Conservation (phyloP, 1,139 yeast species). For the Suhomyces bribrorum region DNA sequence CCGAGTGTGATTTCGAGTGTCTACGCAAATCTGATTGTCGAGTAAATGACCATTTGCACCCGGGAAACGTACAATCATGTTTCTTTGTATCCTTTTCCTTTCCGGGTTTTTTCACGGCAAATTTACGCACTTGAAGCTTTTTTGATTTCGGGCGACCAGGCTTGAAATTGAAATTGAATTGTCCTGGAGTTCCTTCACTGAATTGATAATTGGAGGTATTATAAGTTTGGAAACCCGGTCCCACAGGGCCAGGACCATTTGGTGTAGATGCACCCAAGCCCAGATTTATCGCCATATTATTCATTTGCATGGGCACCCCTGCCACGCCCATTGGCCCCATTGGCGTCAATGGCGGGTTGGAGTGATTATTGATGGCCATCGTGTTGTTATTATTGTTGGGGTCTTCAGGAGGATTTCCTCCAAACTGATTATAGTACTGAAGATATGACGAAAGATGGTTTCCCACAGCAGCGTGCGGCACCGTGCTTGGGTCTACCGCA, state of each 20-base stretch:
- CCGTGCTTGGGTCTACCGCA: not conserved
- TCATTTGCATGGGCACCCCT: no score
- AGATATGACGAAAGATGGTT: slow-evolving; percentile 12
- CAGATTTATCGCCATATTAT: no score
- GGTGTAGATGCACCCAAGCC: no score
- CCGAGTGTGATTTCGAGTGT: slow-evolving; percentile 62
- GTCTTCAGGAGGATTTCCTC: slow-evolving; percentile 6
- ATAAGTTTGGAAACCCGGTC: slow-evolving; percentile 7
- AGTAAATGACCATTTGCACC: slow-evolving; percentile 69
- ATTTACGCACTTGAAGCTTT: slow-evolving; percentile 11
- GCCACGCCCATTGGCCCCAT: no score
- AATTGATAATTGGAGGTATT: slow-evolving; percentile 5
- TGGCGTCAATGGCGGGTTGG: not conserved
- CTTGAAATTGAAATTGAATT: slow-evolving; percentile 8
- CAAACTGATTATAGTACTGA: slow-evolving; percentile 10
- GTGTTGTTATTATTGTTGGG: no score
- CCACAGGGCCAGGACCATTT: not conserved
- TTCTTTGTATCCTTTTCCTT: slow-evolving; percentile 26
- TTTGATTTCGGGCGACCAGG: slow-evolving; percentile 11
- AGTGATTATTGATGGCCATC: not conserved
- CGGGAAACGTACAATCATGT: slow-evolving; percentile 51
- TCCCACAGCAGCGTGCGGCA: slow-evolving; percentile 10
- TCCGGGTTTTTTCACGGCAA: slow-evolving; percentile 8
- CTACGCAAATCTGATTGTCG: slow-evolving; percentile 67
- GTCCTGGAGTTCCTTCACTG: not conserved